phyloP scores from a whole-genome alignment of 2,329 filamentous ascomycete species.

The Clonostachys chloroleuca region DNA sequence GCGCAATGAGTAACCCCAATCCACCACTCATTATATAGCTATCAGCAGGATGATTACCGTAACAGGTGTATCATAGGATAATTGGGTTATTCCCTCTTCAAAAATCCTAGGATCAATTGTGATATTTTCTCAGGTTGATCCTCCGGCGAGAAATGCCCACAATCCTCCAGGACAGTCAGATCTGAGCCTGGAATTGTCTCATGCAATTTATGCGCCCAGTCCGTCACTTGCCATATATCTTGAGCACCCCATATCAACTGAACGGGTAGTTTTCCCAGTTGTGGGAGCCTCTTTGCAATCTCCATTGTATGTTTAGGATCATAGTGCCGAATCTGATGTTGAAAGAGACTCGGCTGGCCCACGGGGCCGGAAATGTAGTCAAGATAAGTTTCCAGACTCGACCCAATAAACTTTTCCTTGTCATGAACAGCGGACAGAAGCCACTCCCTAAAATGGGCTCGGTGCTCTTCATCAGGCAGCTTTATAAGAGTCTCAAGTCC shows the following conservation, averaged over 20 bases:
- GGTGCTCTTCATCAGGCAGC: conserved; percentile 9
- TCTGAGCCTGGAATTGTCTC: conserved; percentile 18
- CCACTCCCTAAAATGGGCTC: conserved; percentile 17
- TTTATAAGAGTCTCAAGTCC: conserved; percentile 19
- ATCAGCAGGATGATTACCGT: too few relatives aligned
- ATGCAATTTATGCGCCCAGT: conserved; percentile 21
- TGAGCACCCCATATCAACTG: conserved; percentile 20
- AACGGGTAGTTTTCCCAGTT: conserved; percentile 10
- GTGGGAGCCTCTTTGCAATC: conserved; percentile 11
- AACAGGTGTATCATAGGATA: too few relatives aligned
- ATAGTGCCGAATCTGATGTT: conserved; percentile 24
- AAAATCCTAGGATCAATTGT: too few relatives aligned
- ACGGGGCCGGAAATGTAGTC: conserved; percentile 22
- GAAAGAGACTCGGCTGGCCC: conserved; percentile 21
- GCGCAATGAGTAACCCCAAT: too few relatives aligned
- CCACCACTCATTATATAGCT: too few relatives aligned
- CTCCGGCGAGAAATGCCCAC: conserved; percentile 21
- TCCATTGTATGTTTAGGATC: conserved; percentile 25
- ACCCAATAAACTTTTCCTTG: conserved; percentile 6
- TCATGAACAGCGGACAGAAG: conserved; percentile 13
- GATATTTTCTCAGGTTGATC: conserved; percentile 15
- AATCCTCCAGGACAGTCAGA: conserved; percentile 15
- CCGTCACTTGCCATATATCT: conserved; percentile 20
- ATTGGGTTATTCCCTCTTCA: too few relatives aligned
- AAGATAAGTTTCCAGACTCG: conserved; percentile 15